A percentile compares a stretch with the other conserved stretches of the same genome.
Evolutionary conservation across 257 asterid species (phyloP).

Genomic region (Paulownia fortunei): DNA sequence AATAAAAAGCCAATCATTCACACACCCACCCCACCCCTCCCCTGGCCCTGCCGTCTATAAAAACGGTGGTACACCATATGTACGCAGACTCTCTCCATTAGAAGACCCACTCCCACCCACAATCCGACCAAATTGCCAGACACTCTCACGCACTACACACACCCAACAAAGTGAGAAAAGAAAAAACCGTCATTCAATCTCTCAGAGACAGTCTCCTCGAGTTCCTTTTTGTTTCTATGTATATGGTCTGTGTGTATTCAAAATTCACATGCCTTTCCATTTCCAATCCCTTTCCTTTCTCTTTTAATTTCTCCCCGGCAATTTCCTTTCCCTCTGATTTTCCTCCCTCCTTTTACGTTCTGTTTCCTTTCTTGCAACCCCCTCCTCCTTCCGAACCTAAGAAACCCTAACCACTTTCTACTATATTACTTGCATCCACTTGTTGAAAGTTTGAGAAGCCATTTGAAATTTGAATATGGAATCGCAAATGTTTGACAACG

Average conservation of each 20-base stretch:
- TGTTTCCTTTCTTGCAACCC: conserved; percentile 20
- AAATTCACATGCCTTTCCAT: conserved; percentile 30
- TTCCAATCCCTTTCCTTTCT: conserved; percentile 4
- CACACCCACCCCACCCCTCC: neutral
- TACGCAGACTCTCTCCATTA: neutral
- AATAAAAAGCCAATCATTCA: conserved; percentile 22
- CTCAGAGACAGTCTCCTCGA: conserved; percentile 12
- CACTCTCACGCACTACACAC: conserved; percentile 26
- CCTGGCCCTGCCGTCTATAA: conserved; percentile 28
- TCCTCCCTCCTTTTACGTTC: neutral
- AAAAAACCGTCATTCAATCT: conserved; percentile 17
- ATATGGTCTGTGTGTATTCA: conserved; percentile 19
- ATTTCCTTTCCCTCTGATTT: conserved; percentile 16
- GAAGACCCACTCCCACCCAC: conserved; percentile 16
- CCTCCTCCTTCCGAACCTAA: conserved; percentile 11
- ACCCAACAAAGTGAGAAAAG: neutral
- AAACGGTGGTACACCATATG: conserved; percentile 19
- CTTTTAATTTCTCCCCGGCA: neutral
- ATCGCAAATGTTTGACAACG: conserved; percentile 28
- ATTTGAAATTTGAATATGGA: conserved; percentile 29
- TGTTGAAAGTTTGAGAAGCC: neutral
- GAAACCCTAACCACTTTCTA: neutral
- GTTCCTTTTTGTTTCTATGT: conserved; percentile 30
- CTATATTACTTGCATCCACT: neutral
- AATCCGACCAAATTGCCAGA: neutral